phyloP scores from a whole-genome alignment of 345 rosid genomes.

The Adansonia digitata region DNA sequence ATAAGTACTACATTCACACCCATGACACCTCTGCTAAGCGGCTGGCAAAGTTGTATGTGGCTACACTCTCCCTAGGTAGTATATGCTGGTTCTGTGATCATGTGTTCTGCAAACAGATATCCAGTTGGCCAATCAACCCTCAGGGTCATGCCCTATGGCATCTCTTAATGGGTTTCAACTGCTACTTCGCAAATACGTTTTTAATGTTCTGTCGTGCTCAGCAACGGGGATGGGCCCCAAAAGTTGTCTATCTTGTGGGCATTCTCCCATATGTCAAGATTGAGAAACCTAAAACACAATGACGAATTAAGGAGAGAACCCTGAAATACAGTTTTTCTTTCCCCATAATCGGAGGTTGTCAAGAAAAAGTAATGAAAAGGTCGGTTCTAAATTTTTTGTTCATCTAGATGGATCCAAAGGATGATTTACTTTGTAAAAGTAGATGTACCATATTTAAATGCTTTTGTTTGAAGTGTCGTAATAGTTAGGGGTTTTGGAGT shows the following conservation, averaged over 20 bases:
- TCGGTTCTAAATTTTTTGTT: no score
- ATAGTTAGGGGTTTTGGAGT: background rate
- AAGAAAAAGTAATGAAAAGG: no score
- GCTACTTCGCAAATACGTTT: constrained; percentile 82
- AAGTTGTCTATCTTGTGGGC: constrained; percentile 50
- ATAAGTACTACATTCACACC: constrained; percentile 92
- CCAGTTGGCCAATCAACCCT: constrained; percentile 66
- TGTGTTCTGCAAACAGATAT: constrained; percentile 48
- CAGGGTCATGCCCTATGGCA: constrained; percentile 97
- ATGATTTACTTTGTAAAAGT: no score
- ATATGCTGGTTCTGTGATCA: constrained; percentile 76
- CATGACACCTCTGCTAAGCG: constrained; percentile 56
- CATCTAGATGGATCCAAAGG: no score
- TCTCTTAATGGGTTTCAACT: constrained; percentile 74
- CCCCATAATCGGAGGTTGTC: no score
- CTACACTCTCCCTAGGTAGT: constrained; percentile 49
- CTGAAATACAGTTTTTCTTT: no score
- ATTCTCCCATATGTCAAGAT: constrained; percentile 77
- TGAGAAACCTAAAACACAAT: constrained; percentile 50
- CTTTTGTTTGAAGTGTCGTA: background rate
- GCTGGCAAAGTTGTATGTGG: constrained; percentile 69
- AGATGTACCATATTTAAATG: constrained; percentile 13
- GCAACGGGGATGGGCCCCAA: constrained; percentile 75
- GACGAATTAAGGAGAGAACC: no score
- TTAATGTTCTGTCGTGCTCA: constrained; percentile 95